Percentiles rank a stretch among this genome's conserved stretches.
Conservation (phyloP, 208 protist genomes). For the Trypanosoma boissoni region DNA sequence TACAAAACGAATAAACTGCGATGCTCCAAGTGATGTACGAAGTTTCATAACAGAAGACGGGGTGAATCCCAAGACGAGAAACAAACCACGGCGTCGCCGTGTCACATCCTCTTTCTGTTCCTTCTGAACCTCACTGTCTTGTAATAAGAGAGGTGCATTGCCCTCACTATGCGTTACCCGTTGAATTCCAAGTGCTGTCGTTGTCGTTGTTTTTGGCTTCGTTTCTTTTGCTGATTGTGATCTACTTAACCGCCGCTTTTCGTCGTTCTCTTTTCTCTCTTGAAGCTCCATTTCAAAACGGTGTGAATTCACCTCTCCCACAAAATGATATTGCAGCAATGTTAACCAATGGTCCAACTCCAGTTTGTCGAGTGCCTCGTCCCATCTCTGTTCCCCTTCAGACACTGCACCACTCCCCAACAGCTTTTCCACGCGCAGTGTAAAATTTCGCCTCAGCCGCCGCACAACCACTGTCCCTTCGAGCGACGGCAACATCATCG, state of each 20-base stretch:
- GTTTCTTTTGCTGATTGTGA: background rate
- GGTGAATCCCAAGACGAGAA: slow-evolving; percentile 23
- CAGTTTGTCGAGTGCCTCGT: slow-evolving; percentile 12
- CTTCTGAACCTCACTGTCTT: background rate
- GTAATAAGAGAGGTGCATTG: background rate
- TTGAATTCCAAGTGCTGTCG: background rate
- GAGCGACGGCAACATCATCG: slow-evolving; percentile 22
- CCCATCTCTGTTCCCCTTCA: slow-evolving; percentile 1
- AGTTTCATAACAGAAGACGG: slow-evolving; percentile 8
- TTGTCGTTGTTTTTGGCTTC: background rate
- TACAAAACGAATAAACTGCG: slow-evolving; percentile 22
- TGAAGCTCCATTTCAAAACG: slow-evolving; percentile 15
- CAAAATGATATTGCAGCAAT: slow-evolving; percentile 10
- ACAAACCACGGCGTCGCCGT: slow-evolving; percentile 5
- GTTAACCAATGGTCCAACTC: slow-evolving; percentile 27
- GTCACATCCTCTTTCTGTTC: background rate
- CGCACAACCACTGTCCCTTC: slow-evolving; percentile 18
- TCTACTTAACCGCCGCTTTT: background rate
- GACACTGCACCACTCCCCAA: too few relatives aligned
- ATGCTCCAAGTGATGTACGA: slow-evolving; percentile 20
- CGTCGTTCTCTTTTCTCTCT: background rate
- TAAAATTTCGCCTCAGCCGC: slow-evolving; percentile 17
- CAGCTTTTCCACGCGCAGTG: slow-evolving; percentile 15
- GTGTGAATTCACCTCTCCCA: slow-evolving; percentile 13
- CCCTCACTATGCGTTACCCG: background rate